Evolutionary conservation across 805 yeast genomes (phyloP), one percentile per base, ranked within the genome.

Genomic region (Ogataea polymorpha): DNA sequence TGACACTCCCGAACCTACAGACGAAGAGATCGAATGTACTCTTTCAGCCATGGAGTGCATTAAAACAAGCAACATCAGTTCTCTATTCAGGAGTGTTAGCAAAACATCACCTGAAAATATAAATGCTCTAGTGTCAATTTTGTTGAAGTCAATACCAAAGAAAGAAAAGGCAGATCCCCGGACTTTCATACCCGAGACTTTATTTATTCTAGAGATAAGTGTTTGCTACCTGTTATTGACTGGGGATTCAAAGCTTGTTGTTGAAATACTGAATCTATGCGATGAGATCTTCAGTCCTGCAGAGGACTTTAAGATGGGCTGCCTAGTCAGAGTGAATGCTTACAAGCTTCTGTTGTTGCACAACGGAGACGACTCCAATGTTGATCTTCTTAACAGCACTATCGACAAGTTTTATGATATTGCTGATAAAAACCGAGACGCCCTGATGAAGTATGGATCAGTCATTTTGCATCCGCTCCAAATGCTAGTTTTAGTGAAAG

Each of bases 1-100:
- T 54, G 95, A 87, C 39, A 80, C 86, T 3, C 82, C 84, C 0
- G 98, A 91, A 61, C 99, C 99, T 10, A 77, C 95, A 2, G 95
- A 86, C 42, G 96, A 87, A 55, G 97, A 91, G 52, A 82, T 93
- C 36, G 96, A 89, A 48, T 76, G 86, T 5, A 86, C 98, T 0
- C 61, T 84, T 11, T 81, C 88, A 5, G 85, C 96, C 0, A 66
- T 83, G 31, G 96, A 90, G 50, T 91, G 97, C 58, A 72, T 91
- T 37, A 77, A 77, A 38, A 78, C 91, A 0, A 79, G 93, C 47
- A 75, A 76, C 36, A 65, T 89, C 5, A 61, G 73, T 4, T 67
- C 70, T 1, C 66, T 88, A 1, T 72, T 88, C 45, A 74, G 72
- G 35, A 70, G 70, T 15, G 69, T 80, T 8, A 66, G 75, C 35